Evolutionary conservation across 2,329 filamentous ascomycete species (phyloP), one percentile per base, ranked within the genome.

Genomic region (Chaetomium sp.): DNA sequence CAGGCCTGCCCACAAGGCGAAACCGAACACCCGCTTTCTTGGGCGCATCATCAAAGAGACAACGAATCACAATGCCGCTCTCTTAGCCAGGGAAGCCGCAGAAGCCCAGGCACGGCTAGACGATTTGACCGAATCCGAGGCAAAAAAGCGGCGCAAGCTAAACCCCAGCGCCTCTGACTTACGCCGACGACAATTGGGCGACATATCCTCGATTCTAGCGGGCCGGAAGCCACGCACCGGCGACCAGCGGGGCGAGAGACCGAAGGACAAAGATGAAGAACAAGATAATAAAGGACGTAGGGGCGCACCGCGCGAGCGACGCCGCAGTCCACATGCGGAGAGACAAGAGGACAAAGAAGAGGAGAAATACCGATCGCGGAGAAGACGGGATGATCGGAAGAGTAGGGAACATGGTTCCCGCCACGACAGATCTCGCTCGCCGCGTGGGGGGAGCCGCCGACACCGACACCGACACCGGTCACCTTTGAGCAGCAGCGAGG

Each of bases 21-120:
- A 92, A 68, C 91, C 92, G 3, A 97, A 99, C 66, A 96, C 89
- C 0, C 82, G 88, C 37, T 97, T 97, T 68, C 74, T 99, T 43
- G 85, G 85, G 56, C 87, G 94, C 65, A 88, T 97, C 55, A 89
- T 99, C 59, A 87, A 86, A 60, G 88, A 94, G 62, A 95, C 90
- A 7, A 88, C 95, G 64, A 87, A 73, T 53, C 92, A 99, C 72
- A 99, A 99, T 78, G 84, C 88, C 32, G 88, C 89, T 0, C 76
- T 97, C 35, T 81, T 90, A 14, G 89, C 88, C 0, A 95, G 86
- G 66, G 92, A 97, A 69, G 85, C 86, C 33, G 84, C 87, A 48
- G 91, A 97, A 62, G 85, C 90, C 0, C 79, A 79, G 59, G 84
- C 84, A 4, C 84, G 89, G 19, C 78, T 95, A 54, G 80, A 81